phyloP scores from a whole-genome alignment of 805 yeast genomes.

The Lipomyces kockii region DNA sequence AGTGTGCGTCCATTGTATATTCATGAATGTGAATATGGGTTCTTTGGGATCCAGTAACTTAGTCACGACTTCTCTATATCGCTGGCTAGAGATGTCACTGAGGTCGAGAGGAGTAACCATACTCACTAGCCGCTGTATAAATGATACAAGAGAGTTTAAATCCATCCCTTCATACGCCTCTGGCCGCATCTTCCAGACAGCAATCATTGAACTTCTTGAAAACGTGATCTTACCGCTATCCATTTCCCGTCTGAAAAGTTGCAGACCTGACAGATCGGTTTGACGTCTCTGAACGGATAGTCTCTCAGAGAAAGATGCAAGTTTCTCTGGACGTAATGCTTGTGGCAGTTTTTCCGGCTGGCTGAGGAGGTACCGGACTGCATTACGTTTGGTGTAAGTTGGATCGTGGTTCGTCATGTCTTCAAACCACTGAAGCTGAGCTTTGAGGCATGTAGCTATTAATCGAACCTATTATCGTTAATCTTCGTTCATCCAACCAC shows the following conservation, averaged over 20 bases:
- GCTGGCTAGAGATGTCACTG: not conserved
- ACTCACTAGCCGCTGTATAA: constrained; percentile 2
- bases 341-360: constrained; percentile 36
- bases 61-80: not conserved
- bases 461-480: constrained; percentile 38
- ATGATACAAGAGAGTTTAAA: not conserved
- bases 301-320: not conserved
- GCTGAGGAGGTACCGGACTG: constrained; percentile 49
- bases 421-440: constrained; percentile 65
- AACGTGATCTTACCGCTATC: not conserved
- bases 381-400: constrained; percentile 61
- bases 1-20: not conserved
- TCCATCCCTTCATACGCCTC: not conserved
- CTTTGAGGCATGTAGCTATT: constrained; percentile 51
- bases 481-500: not conserved
- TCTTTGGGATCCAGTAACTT: not conserved
- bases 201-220: not conserved
- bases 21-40: constrained; percentile 4
- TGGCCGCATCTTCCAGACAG: constrained; percentile 1
- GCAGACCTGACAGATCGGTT: not conserved
- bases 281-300: constrained; percentile 3
- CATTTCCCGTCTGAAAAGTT: not conserved
- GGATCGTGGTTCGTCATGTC: constrained; percentile 66
- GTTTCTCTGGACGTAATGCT: constrained; percentile 23
- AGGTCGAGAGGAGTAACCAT: constrained; percentile 1